A percentile compares a stretch with the other conserved stretches of the same genome.
These are phyloP conservation scores for Rubia yunnanensis DNA, from an alignment of 257 asterid species.

Conservation along the genomic window DNA sequence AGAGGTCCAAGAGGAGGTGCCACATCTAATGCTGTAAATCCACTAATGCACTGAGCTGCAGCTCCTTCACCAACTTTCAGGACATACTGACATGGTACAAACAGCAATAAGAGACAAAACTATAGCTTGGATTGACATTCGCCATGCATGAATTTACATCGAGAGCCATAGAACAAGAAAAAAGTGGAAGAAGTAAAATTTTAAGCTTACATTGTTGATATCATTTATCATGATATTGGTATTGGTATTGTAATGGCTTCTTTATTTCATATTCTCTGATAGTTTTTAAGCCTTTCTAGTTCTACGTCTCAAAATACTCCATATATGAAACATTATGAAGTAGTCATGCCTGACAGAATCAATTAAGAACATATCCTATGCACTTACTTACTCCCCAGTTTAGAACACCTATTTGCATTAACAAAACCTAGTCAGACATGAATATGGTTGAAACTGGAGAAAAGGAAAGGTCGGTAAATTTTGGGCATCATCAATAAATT, in stretches of 20 bases:
- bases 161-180: neutral
- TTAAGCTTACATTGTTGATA: neutral
- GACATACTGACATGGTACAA: conserved; percentile 42
- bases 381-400: neutral
- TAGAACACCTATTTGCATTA: neutral
- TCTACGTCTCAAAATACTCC: neutral
- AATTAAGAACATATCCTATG: neutral
- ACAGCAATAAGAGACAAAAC: conserved; percentile 1
- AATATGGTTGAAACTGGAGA: neutral
- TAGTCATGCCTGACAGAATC: neutral
- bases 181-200: neutral
- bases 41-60: conserved; percentile 73
- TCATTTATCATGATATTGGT: neutral
- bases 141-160: neutral
- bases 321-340: neutral
- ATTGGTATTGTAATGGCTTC: neutral
- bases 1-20: conserved; percentile 90
- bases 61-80: conserved; percentile 71
- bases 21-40: conserved; percentile 74
- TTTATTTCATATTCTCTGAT: neutral
- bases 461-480: neutral
- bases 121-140: neutral
- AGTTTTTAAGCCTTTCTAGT: neutral
- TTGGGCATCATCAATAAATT: neutral
- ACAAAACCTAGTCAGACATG: neutral